Base-by-base conservation (phyloP, 73 alveolate species). In the Durusdinium trenchii region DNA sequence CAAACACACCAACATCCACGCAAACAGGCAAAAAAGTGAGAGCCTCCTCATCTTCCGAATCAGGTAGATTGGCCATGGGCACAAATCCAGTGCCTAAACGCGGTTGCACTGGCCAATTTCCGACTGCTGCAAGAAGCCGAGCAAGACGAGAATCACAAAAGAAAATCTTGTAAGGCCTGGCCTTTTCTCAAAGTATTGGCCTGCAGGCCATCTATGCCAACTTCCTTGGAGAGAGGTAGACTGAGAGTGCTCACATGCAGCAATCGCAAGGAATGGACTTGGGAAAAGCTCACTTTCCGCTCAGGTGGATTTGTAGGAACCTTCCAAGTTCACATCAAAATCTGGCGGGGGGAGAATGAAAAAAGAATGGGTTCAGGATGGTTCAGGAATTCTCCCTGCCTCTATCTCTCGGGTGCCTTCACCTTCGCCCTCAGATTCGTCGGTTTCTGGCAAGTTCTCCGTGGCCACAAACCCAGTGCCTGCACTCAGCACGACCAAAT, bases 61-160 rank as follows among this genome's bases (percentile, higher is more conserved):
- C 98, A 35, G 98, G 98, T 45, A 91, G 42, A n/a, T 91, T 60
- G 16, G 76, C 46, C 78, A 76, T 52, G 1, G 89, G 85, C 46
- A 91, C 98, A 40, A 91, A 91, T 35, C 98, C 98, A 32, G 98
- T 91, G 62, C 98, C 98, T 91, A 42, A 3, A 57, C 57, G 38
- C 9, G 89, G 42, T 73, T 48, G 73, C 4, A 35, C 5, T 30
- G 6, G 32, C 12, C 47, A n/a, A 14, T 7, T n/a, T 69, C 82
- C 46, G 18, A 60, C 73, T 60, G 30, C 18, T 1, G 30, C 1
- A 23, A 23, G 73, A 32, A 23, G 73, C 18, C 38, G 47, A 23
- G 82, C 46, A 4, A 35, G 32, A 23, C 30, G 23, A 23, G 73
- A 23, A 23, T 23, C 30, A 32, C 73, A n/a, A 73, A 36, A 71